Percentiles rank a stretch among this genome's conserved stretches.
phyloP scores from a whole-genome alignment of 139 green algal genomes.

The Chlamydomonas sphaeroides region DNA sequence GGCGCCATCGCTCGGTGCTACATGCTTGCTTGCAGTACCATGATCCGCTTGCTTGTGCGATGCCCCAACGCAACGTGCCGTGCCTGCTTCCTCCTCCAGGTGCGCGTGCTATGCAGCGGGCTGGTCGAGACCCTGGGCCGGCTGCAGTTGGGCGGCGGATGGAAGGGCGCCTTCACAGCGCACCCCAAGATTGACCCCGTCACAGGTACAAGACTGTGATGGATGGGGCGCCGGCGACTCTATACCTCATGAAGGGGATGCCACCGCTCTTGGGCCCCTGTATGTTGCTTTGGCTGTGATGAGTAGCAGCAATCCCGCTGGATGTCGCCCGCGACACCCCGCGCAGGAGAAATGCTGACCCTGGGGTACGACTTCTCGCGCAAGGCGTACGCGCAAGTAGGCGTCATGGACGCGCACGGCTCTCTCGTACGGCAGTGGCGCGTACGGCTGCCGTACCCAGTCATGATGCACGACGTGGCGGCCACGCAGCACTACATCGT shows the following conservation, averaged over 20 bases:
- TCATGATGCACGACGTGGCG: slow-evolving; percentile 89
- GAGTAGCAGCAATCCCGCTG: no score
- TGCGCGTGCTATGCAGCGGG: slow-evolving; percentile 67
- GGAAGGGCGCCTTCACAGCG: slow-evolving; percentile 75
- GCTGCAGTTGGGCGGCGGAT: slow-evolving; percentile 32
- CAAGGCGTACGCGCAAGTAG: slow-evolving; percentile 48
- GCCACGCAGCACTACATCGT: slow-evolving; percentile 77
- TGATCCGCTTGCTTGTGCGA: no score
- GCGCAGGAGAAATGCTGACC: slow-evolving; percentile 51
- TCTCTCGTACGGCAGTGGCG: slow-evolving; percentile 27
- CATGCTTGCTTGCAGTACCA: no score
- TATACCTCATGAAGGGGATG: no score
- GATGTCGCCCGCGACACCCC: no score
- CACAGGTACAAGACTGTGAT: no score
- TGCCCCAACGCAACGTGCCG: no score
- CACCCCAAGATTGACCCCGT: slow-evolving; percentile 84
- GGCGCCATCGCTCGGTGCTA: no score
- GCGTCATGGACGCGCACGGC: slow-evolving; percentile 48
- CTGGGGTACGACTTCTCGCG: slow-evolving; percentile 62
- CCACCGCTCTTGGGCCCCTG: no score
- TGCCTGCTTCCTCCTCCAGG: no score
- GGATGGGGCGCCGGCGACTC: no score
- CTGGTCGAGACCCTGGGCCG: slow-evolving; percentile 74
- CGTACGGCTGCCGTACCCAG: slow-evolving; percentile 42
- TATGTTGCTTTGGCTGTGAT: no score